Conservation (phyloP, 345 rosid genomes). For the Leavenworthia alabamica region DNA sequence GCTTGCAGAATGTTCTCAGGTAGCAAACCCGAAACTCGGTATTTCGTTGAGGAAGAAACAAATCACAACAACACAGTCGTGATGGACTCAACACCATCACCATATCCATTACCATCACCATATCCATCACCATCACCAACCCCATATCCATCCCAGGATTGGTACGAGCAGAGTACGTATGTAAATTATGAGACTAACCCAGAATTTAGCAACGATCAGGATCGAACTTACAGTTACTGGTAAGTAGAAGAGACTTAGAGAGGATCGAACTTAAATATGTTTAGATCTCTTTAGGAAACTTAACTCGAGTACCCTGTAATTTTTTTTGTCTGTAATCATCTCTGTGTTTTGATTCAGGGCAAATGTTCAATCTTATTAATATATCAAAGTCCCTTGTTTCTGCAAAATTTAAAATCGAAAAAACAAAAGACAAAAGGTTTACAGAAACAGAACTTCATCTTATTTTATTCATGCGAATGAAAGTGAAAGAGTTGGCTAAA, state of each 20-base stretch:
- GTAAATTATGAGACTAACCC: slow-evolving; percentile 42
- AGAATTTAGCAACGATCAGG: slow-evolving; percentile 20
- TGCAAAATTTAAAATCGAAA: neutral
- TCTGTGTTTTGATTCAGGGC: slow-evolving; percentile 21
- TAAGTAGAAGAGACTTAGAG: slow-evolving; percentile 26
- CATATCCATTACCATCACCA: neutral
- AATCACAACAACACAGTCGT: slow-evolving; percentile 25
- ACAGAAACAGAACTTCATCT: no score
- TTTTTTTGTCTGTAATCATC: slow-evolving; percentile 15
- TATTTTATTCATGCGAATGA: neutral
- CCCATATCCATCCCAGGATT: slow-evolving; percentile 4
- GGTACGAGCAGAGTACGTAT: slow-evolving; percentile 33
- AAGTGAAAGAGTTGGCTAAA: neutral
- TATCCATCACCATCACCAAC: neutral
- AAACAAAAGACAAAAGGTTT: no score
- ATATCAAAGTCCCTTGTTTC: neutral
- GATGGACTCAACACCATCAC: slow-evolving; percentile 4
- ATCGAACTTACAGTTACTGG: slow-evolving; percentile 39
- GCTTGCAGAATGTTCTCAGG: slow-evolving; percentile 55
- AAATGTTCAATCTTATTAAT: slow-evolving; percentile 10
- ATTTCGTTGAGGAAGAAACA: slow-evolving; percentile 34
- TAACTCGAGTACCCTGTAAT: slow-evolving; percentile 28
- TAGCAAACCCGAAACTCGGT: slow-evolving; percentile 46
- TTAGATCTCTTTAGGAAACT: slow-evolving; percentile 34
- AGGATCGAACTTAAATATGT: slow-evolving; percentile 25